Evolutionary conservation across 1,139 yeast species (phyloP).

Genomic region (Pichia sp.): DNA sequence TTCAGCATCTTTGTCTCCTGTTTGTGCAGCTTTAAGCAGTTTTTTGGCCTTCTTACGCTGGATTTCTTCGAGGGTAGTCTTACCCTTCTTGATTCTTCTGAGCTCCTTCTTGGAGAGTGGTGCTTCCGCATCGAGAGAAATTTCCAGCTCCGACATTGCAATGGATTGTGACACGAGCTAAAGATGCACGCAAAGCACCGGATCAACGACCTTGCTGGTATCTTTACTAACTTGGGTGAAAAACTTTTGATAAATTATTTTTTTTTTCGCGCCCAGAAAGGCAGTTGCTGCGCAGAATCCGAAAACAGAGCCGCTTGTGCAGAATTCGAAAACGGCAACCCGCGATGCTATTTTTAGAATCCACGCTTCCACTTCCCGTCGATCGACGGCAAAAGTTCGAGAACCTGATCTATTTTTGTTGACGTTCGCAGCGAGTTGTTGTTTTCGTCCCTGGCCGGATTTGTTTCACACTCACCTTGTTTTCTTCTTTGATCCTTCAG

Average conservation of each 20-base stretch:
- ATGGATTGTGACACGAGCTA: neutral
- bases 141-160: slow-evolving; percentile 52
- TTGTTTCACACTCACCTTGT: neutral
- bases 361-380: too few relatives aligned
- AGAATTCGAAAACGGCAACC: too few relatives aligned
- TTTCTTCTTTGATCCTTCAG: neutral
- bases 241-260: too few relatives aligned
- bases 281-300: too few relatives aligned
- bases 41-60: slow-evolving; percentile 33
- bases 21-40: slow-evolving; percentile 11
- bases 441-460: neutral
- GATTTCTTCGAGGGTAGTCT: slow-evolving; percentile 51
- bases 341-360: too few relatives aligned
- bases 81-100: slow-evolving; percentile 77
- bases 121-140: slow-evolving; percentile 66
- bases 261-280: too few relatives aligned
- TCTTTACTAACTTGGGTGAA: too few relatives aligned
- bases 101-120: slow-evolving; percentile 91
- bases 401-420: neutral
- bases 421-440: neutral
- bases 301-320: too few relatives aligned
- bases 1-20: slow-evolving; percentile 3
- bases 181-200: neutral
- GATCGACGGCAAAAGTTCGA: too few relatives aligned
- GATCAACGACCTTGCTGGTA: neutral